Percentiles rank a stretch among this genome's conserved stretches.
Conservation (phyloP, 2,329 filamentous ascomycete species). For the Thermomyces lanuginosus region DNA sequence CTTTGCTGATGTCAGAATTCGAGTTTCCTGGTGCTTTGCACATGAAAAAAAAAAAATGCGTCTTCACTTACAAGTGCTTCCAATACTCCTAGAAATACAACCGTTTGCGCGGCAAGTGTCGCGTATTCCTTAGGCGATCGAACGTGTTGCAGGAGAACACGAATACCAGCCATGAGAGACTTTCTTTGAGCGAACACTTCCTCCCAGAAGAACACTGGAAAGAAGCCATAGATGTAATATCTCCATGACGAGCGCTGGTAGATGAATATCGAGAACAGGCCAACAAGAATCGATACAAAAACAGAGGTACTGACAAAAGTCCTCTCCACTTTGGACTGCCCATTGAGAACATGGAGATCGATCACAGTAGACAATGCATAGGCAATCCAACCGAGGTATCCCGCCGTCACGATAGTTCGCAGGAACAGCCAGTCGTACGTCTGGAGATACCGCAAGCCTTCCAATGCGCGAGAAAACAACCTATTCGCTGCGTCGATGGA, state of each 20-base stretch:
- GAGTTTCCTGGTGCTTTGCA: neutral
- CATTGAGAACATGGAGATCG: conserved; percentile 70
- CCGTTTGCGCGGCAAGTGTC: conserved; percentile 45
- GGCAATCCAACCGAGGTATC: conserved; percentile 90
- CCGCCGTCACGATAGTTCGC: conserved; percentile 68
- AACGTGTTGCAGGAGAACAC: conserved; percentile 53
- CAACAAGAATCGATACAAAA: conserved; percentile 62
- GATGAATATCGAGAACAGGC: conserved; percentile 62
- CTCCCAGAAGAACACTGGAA: conserved; percentile 93
- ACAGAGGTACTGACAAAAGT: conserved; percentile 42
- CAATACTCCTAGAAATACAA: conserved; percentile 57
- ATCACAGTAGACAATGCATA: conserved; percentile 82
- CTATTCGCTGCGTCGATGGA: conserved; percentile 65
- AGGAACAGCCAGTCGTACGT: conserved; percentile 98
- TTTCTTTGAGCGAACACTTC: conserved; percentile 68
- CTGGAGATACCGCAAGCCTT: conserved; percentile 82
- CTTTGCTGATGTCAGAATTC: conserved; percentile 30
- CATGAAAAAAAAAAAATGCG: neutral
- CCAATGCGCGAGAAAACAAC: conserved; percentile 59
- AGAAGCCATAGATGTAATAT: conserved; percentile 85
- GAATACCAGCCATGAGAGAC: conserved; percentile 50
- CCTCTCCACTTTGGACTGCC: conserved; percentile 47
- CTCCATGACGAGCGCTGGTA: conserved; percentile 62
- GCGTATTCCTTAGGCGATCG: conserved; percentile 41
- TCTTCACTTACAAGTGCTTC: conserved; percentile 50